Evolutionary conservation across 2,329 filamentous ascomycete genomes (phyloP), one percentile per base, ranked within the genome.

Genomic region (Pseudopithomyces chartarum): DNA sequence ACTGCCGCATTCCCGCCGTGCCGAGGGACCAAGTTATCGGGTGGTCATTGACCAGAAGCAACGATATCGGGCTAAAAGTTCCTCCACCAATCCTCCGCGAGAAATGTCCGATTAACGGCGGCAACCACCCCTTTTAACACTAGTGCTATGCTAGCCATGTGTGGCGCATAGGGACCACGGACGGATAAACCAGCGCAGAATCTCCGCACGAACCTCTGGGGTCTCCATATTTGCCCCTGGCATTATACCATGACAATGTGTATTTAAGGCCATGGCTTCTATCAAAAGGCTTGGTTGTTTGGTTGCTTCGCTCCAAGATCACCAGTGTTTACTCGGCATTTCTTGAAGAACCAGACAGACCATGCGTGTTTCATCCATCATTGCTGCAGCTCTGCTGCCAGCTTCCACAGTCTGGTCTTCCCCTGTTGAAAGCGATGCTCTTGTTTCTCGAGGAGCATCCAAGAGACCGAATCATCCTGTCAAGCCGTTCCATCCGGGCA

Each of bases 401-500:
- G 71, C 69, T 46, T 65, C 69, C 8, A 51, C 58, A 23, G 63
- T 56, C 23, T 48, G 59, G 12, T 61, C 69, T 15, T 63, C 66
- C 12, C 57, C 61, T 19, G 39, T 60, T 11, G 65, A 68, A 19
- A 57, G 57, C 6, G 54, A 58, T 8, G 42, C 46, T 12, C 36
- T 55, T n/a, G 53, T 42, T 13, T 5, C 56, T 8, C 33, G 39
- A 38, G 58, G 54, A 13, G 52, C 23, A 7, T 71, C 68, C 1
- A 68, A 69, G 45, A 65, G 76, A 23, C 75, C 76, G 1, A 61
- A 70, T 12, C 66, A 76, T 42, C 58, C 67, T 1, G 67, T 76
- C 36, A 59, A 62, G 8, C 77, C 78, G 5, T 66, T 76, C 38
- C 67, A 73, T 29, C 74, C 76, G 0, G 73, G 68, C 44, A 68